A percentile compares a stretch with the other conserved stretches of the same genome.
These are phyloP conservation scores for Yarrowia sp. DNA, from an alignment of 805 yeast genomes.

Conservation along the genomic window DNA sequence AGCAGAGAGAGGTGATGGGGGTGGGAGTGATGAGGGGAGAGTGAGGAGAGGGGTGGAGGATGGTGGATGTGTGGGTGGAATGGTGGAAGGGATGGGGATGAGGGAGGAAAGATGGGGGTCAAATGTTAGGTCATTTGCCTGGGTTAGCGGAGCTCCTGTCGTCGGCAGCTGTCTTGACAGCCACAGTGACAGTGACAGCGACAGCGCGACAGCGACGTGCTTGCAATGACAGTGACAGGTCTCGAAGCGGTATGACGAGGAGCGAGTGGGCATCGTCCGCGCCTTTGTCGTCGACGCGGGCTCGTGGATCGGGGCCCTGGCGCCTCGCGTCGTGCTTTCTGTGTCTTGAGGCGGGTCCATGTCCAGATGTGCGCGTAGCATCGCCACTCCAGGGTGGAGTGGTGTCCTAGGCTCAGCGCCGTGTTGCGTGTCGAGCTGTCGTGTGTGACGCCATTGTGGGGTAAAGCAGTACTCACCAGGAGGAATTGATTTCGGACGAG, in stretches of 20 bases:
- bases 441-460: not conserved
- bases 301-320: too few relatives aligned
- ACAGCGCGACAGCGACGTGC: not conserved
- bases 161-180: not conserved
- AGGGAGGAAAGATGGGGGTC: not conserved
- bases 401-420: too few relatives aligned
- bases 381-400: too few relatives aligned
- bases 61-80: not conserved
- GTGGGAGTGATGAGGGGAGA: not conserved
- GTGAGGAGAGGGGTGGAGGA: not conserved
- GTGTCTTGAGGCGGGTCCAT: too few relatives aligned
- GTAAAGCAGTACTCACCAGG: conserved; percentile 1
- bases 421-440: too few relatives aligned
- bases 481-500: not conserved
- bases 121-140: conserved; percentile 22
- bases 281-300: not conserved
- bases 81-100: not conserved
- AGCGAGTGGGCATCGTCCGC: not conserved
- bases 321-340: too few relatives aligned
- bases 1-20: conserved; percentile 14
- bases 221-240: conserved; percentile 4
- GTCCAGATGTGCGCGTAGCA: too few relatives aligned
- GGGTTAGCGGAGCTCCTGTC: not conserved
- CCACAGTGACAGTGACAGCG: conserved; percentile 11
- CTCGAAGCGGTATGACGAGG: conserved; percentile 1